Conservation (phyloP, 1,284 basidiomycete species). For the Porodaedalea pini region DNA sequence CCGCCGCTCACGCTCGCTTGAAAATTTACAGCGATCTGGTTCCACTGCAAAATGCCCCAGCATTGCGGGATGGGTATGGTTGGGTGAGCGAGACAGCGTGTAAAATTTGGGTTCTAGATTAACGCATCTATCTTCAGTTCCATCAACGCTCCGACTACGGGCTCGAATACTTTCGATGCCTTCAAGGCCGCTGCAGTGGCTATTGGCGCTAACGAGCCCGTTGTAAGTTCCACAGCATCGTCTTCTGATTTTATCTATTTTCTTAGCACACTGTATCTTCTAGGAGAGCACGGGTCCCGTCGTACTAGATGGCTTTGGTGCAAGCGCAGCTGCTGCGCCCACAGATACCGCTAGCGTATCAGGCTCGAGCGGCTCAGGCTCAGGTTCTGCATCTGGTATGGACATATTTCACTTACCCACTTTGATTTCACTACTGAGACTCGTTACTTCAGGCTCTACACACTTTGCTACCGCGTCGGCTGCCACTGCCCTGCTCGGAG, state of each 20-base stretch:
- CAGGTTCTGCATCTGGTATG: constrained; percentile 20
- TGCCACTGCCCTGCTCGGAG: constrained; percentile 3
- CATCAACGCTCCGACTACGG: constrained; percentile 58
- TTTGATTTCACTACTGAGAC: background rate
- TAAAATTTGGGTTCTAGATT: background rate
- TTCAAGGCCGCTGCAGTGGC: constrained; percentile 46
- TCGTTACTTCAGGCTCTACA: constrained; percentile 1
- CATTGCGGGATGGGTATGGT: constrained; percentile 63
- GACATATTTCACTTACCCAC: background rate
- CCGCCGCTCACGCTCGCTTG: background rate
- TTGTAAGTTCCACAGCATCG: constrained; percentile 28
- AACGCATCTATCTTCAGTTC: constrained; percentile 29
- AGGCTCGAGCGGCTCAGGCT: constrained; percentile 20
- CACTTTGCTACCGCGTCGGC: background rate
- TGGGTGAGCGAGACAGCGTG: constrained; percentile 32
- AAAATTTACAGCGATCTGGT: constrained; percentile 50
- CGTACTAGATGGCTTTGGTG: constrained; percentile 41
- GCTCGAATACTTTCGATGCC: constrained; percentile 47
- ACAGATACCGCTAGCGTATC: constrained; percentile 23
- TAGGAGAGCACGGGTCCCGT: constrained; percentile 39
- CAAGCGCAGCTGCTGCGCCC: constrained; percentile 36
- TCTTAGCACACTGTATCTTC: background rate
- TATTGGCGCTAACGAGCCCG: constrained; percentile 37
- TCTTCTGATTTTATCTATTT: constrained; percentile 19
- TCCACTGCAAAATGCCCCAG: constrained; percentile 53